A percentile compares a stretch with the other conserved stretches of the same genome.
These are phyloP conservation scores for Tolypocladium inflatum DNA, from an alignment of 2,329 filamentous ascomycete species.

Conservation along the genomic window DNA sequence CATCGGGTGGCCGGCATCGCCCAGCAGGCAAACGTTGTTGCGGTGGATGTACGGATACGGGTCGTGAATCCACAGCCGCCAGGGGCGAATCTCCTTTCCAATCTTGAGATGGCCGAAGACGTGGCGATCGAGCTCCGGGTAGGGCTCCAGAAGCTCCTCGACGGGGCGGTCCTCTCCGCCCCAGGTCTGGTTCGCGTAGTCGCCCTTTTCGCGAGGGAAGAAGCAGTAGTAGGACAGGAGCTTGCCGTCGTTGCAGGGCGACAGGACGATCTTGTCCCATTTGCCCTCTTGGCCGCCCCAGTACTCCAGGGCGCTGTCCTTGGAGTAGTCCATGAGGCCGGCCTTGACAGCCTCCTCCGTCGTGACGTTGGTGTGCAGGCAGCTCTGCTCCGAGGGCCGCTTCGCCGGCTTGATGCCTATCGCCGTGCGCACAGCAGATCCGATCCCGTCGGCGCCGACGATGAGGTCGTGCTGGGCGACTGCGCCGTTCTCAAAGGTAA, in stretches of 20 bases:
- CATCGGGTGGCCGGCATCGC: constrained; percentile 60
- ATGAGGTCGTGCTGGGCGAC: constrained; percentile 47
- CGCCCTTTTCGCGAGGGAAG: constrained; percentile 45
- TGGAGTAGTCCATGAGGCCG: constrained; percentile 54
- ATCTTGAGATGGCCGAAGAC: constrained; percentile 49
- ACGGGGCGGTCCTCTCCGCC: constrained; percentile 39
- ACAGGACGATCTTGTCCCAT: constrained; percentile 62
- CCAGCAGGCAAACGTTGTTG: constrained; percentile 44
- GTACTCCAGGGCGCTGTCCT: constrained; percentile 54
- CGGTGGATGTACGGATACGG: constrained; percentile 51
- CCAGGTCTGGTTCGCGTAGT: constrained; percentile 54
- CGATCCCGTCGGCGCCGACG: constrained; percentile 58
- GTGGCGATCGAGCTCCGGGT: constrained; percentile 47
- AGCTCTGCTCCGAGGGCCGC: constrained; percentile 49
- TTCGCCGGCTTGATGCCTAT: constrained; percentile 54
- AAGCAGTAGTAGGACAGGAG: constrained; percentile 63
- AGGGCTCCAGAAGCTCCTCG: constrained; percentile 51
- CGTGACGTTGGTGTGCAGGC: constrained; percentile 54
- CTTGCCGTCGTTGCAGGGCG: constrained; percentile 56
- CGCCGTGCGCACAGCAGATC: constrained; percentile 51
- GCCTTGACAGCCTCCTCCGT: constrained; percentile 50
- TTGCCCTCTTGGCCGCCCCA: constrained; percentile 58
- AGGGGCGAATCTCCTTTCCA: constrained; percentile 53
- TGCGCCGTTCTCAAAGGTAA: constrained; percentile 44
- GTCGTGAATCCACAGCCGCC: constrained; percentile 52